Evolutionary conservation across 495 filamentous ascomycete species (phyloP).

Genomic region (Lophiostoma macrostomum): DNA sequence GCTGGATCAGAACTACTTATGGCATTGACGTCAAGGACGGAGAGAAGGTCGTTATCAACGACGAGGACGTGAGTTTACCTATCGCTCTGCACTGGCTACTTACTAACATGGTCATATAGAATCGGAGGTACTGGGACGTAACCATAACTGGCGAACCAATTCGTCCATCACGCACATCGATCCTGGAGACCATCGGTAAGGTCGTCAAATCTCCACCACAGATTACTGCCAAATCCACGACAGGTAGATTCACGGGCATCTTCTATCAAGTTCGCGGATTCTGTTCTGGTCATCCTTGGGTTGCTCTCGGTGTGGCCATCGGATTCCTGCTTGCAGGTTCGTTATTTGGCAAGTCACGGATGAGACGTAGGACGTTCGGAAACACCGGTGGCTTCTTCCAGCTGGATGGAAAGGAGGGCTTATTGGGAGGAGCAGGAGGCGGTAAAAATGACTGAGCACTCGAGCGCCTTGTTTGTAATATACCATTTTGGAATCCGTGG

Average conservation of each 20-base stretch:
- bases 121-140: constrained; percentile 89
- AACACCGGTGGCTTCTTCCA: constrained; percentile 68
- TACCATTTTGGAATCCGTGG: too few relatives aligned
- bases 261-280: constrained; percentile 72
- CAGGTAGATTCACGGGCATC: constrained; percentile 68
- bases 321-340: constrained; percentile 49
- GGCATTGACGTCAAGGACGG: constrained; percentile 82
- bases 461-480: constrained; percentile 3
- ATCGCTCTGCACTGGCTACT: not conserved
- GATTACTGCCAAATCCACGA: constrained; percentile 82
- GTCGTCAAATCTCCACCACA: constrained; percentile 68
- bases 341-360: constrained; percentile 47
- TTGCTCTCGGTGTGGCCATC: constrained; percentile 61
- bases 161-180: constrained; percentile 85
- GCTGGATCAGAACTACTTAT: constrained; percentile 92
- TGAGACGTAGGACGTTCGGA: constrained; percentile 37
- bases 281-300: constrained; percentile 67
- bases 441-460: constrained; percentile 71
- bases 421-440: constrained; percentile 57
- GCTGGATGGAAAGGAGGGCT: constrained; percentile 72
- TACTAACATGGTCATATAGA: constrained; percentile 47
- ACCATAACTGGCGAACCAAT: constrained; percentile 85
- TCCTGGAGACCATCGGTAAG: constrained; percentile 88
- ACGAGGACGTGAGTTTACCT: constrained; percentile 77
- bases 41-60: constrained; percentile 93